Percentiles rank a stretch among this genome's conserved stretches.
Evolutionary conservation across 1,284 basidiomycete genomes (phyloP).

Genomic region (Sporisorium reilianum): DNA sequence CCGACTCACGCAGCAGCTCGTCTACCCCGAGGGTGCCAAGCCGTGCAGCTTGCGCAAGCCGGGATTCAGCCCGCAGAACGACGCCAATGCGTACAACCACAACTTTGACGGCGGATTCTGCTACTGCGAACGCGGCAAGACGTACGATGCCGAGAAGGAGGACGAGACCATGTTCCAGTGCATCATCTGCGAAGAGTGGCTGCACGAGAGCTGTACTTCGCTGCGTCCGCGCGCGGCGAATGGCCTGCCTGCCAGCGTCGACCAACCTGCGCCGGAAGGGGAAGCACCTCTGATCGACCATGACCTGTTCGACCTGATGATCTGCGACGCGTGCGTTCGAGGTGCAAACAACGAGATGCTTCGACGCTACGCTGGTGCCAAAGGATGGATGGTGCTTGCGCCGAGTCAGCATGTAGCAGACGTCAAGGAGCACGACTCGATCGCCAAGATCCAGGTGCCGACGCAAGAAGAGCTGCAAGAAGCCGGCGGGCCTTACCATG

Average conservation of each 20-base stretch:
- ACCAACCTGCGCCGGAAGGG: constrained; percentile 11
- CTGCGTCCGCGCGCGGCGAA: constrained; percentile 22
- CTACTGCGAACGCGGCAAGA: constrained; percentile 66
- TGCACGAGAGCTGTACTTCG: constrained; percentile 68
- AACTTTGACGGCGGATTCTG: constrained; percentile 70
- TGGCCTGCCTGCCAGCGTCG: no score
- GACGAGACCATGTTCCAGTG: constrained; percentile 70
- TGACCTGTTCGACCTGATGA: constrained; percentile 61
- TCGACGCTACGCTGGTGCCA: constrained; percentile 53
- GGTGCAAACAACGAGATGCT: constrained; percentile 42
- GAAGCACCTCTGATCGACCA: constrained; percentile 55
- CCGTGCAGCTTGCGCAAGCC: constrained; percentile 55
- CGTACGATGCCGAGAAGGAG: constrained; percentile 70
- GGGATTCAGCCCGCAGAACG: constrained; percentile 60
- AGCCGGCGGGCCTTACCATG: constrained; percentile 20
- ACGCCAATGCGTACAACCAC: constrained; percentile 65
- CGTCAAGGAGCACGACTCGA: constrained; percentile 24
- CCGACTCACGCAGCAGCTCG: constrained; percentile 27
- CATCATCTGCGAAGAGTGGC: constrained; percentile 71
- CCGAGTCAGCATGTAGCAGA: constrained; percentile 22
- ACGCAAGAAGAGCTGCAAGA: constrained; percentile 36
- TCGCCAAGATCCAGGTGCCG: constrained; percentile 39
- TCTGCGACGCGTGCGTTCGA: constrained; percentile 65
- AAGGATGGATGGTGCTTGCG: constrained; percentile 54
- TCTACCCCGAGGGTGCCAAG: constrained; percentile 35